Percentiles rank a stretch among this genome's conserved stretches.
Evolutionary conservation across 345 rosid genomes (phyloP).

Genomic region (Salix caprea): DNA sequence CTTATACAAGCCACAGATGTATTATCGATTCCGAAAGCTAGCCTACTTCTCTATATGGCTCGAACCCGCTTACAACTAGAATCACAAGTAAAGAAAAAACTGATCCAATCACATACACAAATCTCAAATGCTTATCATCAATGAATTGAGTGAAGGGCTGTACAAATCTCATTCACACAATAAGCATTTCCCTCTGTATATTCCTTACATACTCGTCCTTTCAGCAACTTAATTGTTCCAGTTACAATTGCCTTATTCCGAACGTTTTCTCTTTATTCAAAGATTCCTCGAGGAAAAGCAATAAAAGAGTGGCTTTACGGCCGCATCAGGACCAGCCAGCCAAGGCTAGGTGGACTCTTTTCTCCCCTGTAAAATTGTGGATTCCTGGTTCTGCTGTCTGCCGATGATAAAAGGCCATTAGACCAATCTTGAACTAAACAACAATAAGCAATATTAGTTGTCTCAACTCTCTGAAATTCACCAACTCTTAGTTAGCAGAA

Average conservation of each 20-base stretch:
- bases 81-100: conserved; percentile 2
- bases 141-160: not conserved
- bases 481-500: not conserved
- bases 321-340: conserved; percentile 6
- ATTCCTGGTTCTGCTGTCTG: conserved; percentile 9
- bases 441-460: not conserved
- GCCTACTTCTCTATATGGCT: not conserved
- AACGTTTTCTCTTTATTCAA: conserved; percentile 12
- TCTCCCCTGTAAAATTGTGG: not conserved
- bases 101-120: conserved; percentile 1
- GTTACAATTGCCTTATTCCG: not conserved
- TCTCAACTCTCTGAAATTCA: not conserved
- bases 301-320: not conserved
- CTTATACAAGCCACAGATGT: conserved; percentile 30
- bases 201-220: not conserved
- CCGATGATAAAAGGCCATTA: too few species aligned
- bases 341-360: not conserved
- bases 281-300: conserved; percentile 5
- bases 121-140: conserved; percentile 20
- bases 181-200: conserved; percentile 15
- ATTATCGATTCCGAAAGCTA: conserved; percentile 21
- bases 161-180: conserved; percentile 24
- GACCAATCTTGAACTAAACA: not conserved
- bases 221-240: not conserved
- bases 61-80: not conserved